Conservation (phyloP, 2,329 filamentous ascomycete species). For the Botrytis byssoidea region DNA sequence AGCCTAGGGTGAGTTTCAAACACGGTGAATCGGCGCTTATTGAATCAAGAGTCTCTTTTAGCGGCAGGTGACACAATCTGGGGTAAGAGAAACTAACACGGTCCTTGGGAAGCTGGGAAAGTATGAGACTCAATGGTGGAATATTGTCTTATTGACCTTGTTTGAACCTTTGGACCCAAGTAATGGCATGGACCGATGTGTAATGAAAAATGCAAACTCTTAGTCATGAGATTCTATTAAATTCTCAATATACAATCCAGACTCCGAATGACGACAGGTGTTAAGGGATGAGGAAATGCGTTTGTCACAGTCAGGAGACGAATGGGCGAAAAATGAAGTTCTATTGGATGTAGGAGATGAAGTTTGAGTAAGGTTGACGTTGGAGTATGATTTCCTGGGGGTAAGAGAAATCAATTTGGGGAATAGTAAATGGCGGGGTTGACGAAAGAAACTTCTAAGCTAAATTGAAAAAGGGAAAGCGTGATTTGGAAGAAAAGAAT, state of each 20-base stretch:
- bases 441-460: background rate
- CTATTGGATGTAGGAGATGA: slow-evolving; percentile 10
- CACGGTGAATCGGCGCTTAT: slow-evolving; percentile 14
- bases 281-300: background rate
- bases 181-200: slow-evolving; percentile 24
- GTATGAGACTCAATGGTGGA: slow-evolving; percentile 7
- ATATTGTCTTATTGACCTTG: slow-evolving; percentile 3
- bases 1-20: slow-evolving; percentile 8
- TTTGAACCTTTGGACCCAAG: background rate
- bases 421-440: slow-evolving; percentile 8
- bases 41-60: slow-evolving; percentile 12
- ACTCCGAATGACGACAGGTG: slow-evolving; percentile 11
- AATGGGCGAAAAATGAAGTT: background rate
- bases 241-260: slow-evolving; percentile 10
- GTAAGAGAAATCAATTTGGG: slow-evolving; percentile 19
- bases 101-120: slow-evolving; percentile 16
- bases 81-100: slow-evolving; percentile 27
- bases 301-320: slow-evolving; percentile 27
- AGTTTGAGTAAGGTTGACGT: slow-evolving; percentile 1
- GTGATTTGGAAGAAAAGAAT: background rate
- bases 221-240: slow-evolving; percentile 33
- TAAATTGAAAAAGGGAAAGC: background rate
- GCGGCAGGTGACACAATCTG: slow-evolving; percentile 33
- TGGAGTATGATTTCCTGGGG: slow-evolving; percentile 15
- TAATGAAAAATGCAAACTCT: slow-evolving; percentile 33